Conservation (phyloP, 2,329 filamentous ascomycete species). For the Fusarium coicis region DNA sequence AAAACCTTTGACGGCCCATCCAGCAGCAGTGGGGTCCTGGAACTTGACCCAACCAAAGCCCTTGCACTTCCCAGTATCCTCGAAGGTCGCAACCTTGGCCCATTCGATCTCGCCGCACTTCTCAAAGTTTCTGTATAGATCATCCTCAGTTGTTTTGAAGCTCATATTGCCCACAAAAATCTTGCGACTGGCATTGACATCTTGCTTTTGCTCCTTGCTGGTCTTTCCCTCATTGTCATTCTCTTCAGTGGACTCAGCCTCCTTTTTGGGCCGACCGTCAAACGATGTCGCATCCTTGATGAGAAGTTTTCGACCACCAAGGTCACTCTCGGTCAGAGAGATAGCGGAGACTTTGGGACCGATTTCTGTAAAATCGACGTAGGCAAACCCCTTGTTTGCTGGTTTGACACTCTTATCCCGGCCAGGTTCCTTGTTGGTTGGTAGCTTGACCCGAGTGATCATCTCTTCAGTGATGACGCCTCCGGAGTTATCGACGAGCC, state of each 20-base stretch:
- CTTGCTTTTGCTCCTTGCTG: conserved; percentile 50
- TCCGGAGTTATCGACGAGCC: conserved; percentile 79
- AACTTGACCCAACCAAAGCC: conserved; percentile 97
- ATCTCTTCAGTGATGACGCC: conserved; percentile 72
- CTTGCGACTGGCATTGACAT: conserved; percentile 76
- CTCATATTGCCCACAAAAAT: conserved; percentile 93
- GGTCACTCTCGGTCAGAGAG: conserved; percentile 83
- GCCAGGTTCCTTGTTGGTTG: conserved; percentile 65
- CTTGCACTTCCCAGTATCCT: conserved; percentile 97
- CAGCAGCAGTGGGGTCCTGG: conserved; percentile 78
- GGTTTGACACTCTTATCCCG: conserved; percentile 49
- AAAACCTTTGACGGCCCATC: conserved; percentile 78
- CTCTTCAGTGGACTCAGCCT: conserved; percentile 50
- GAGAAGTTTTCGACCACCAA: conserved; percentile 81
- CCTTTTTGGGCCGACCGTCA: conserved; percentile 84
- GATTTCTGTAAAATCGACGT: conserved; percentile 86
- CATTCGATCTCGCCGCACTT: conserved; percentile 86
- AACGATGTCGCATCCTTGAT: conserved; percentile 95
- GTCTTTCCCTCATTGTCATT: conserved; percentile 47
- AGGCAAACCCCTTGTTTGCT: conserved; percentile 93
- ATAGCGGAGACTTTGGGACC: conserved; percentile 80
- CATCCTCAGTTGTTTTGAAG: conserved; percentile 84
- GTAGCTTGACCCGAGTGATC: conserved; percentile 88
- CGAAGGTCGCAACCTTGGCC: conserved; percentile 92
- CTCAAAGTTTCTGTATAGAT: conserved; percentile 81